phyloP scores from a whole-genome alignment of 2,329 filamentous ascomycete species.

The Stagonosporopsis vannaccii region DNA sequence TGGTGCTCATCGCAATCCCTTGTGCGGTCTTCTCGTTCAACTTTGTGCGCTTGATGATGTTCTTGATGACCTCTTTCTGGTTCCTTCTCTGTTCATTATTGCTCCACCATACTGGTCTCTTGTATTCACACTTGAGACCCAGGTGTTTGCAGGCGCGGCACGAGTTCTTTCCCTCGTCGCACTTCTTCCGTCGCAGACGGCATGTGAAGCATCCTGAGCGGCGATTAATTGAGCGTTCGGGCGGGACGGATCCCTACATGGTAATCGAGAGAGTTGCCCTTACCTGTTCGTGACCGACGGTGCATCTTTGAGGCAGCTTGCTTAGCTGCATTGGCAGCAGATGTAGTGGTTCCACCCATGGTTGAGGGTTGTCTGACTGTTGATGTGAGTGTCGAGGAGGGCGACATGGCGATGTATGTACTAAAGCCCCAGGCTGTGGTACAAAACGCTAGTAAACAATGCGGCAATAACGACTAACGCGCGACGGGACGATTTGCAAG shows the following conservation, averaged over 20 bases:
- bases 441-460: slow-evolving; percentile 52
- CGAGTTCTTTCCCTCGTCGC: slow-evolving; percentile 70
- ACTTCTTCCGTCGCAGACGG: slow-evolving; percentile 73
- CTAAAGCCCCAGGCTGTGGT: slow-evolving; percentile 51
- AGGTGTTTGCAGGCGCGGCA: slow-evolving; percentile 74
- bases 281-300: slow-evolving; percentile 92
- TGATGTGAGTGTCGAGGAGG: slow-evolving; percentile 52
- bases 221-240: slow-evolving; percentile 47
- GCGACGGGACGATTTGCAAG: slow-evolving; percentile 52
- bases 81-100: slow-evolving; percentile 84
- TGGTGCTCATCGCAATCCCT: slow-evolving; percentile 55
- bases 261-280: slow-evolving; percentile 53
- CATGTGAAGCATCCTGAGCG: slow-evolving; percentile 71
- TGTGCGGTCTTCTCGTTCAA: slow-evolving; percentile 81
- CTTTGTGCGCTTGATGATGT: slow-evolving; percentile 97
- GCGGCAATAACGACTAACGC: slow-evolving; percentile 52
- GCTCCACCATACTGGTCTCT: slow-evolving; percentile 96
- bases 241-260: slow-evolving; percentile 47
- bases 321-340: slow-evolving; percentile 59
- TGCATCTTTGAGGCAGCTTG: slow-evolving; percentile 83
- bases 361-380: slow-evolving; percentile 54
- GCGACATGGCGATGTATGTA: slow-evolving; percentile 58
- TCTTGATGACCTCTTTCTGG: slow-evolving; percentile 96
- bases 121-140: slow-evolving; percentile 91
- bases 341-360: slow-evolving; percentile 57